phyloP scores from a whole-genome alignment of 2,329 filamentous ascomycete genomes.

The Neonectria ditissima region DNA sequence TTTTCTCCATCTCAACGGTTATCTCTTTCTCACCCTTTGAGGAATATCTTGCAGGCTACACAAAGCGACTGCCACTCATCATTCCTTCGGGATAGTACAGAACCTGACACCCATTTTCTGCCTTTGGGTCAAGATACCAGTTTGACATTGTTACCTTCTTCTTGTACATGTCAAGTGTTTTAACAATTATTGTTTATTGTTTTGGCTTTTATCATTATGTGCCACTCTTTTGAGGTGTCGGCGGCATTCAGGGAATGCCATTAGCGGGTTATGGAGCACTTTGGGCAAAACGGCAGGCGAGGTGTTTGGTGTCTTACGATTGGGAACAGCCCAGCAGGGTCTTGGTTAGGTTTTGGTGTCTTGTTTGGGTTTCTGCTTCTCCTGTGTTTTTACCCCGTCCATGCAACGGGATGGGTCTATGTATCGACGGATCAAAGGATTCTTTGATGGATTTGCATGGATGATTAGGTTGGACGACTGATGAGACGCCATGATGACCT shows the following conservation, averaged over 20 bases:
- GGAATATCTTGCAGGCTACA: conserved; percentile 17
- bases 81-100: conserved; percentile 19
- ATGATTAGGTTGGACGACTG: conserved; percentile 34
- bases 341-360: conserved; percentile 15
- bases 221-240: not conserved
- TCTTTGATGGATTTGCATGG: conserved; percentile 20
- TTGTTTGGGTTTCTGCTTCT: conserved; percentile 10
- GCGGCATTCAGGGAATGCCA: conserved; percentile 10
- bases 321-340: conserved; percentile 14
- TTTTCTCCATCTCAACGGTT: conserved; percentile 3
- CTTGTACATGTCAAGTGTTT: conserved; percentile 33
- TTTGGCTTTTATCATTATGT: conserved; percentile 9
- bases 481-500: conserved; percentile 40
- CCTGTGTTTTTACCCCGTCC: conserved; percentile 17
- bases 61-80: not conserved
- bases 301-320: conserved; percentile 32
- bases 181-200: conserved; percentile 30
- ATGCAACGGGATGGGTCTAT: conserved; percentile 34
- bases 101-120: conserved; percentile 10
- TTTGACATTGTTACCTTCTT: conserved; percentile 8
- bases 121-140: conserved; percentile 25
- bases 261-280: conserved; percentile 20
- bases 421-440: conserved; percentile 31
- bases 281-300: conserved; percentile 28
- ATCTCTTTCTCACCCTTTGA: not conserved